Conservation (phyloP, 2,329 filamentous ascomycete genomes). For the Westerdykella ornata region DNA sequence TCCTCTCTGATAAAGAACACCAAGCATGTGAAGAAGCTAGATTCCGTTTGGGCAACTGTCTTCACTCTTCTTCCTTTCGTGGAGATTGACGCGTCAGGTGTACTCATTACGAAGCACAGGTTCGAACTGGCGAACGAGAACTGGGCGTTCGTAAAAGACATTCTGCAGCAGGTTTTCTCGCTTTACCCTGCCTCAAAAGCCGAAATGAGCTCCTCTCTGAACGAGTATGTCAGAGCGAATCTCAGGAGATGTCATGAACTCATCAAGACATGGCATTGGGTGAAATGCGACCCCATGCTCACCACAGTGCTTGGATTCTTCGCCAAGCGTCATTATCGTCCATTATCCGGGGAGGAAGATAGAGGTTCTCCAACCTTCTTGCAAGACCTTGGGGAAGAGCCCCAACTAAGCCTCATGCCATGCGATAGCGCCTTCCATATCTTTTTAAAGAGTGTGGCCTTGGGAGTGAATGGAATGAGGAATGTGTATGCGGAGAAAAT, state of each 20-base stretch:
- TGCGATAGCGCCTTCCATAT: constrained; percentile 54
- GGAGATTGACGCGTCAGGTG: constrained; percentile 48
- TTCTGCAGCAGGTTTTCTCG: constrained; percentile 45
- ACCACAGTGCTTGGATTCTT: constrained; percentile 55
- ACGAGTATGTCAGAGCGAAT: constrained; percentile 49
- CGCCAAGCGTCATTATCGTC: constrained; percentile 46
- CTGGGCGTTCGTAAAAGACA: constrained; percentile 45
- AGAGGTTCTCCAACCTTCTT: constrained; percentile 51
- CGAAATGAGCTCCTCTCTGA: constrained; percentile 42
- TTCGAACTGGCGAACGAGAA: constrained; percentile 40
- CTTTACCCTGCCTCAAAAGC: constrained; percentile 40
- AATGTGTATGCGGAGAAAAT: constrained; percentile 47
- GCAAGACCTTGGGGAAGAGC: constrained; percentile 40
- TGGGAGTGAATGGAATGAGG: constrained; percentile 45
- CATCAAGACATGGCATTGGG: constrained; percentile 53
- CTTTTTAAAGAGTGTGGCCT: constrained; percentile 51
- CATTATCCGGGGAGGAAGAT: constrained; percentile 47
- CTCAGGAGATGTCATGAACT: constrained; percentile 50
- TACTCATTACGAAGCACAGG: constrained; percentile 39
- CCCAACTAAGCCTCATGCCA: constrained; percentile 39
- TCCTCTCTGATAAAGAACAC: constrained; percentile 11
- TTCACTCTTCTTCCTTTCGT: constrained; percentile 50
- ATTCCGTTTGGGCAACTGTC: constrained; percentile 40
- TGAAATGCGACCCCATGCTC: constrained; percentile 49
- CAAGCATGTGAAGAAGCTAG: constrained; percentile 26